Evolutionary conservation across 2,329 filamentous ascomycete genomes (phyloP).

Genomic region (Phialophora verrucosa): DNA sequence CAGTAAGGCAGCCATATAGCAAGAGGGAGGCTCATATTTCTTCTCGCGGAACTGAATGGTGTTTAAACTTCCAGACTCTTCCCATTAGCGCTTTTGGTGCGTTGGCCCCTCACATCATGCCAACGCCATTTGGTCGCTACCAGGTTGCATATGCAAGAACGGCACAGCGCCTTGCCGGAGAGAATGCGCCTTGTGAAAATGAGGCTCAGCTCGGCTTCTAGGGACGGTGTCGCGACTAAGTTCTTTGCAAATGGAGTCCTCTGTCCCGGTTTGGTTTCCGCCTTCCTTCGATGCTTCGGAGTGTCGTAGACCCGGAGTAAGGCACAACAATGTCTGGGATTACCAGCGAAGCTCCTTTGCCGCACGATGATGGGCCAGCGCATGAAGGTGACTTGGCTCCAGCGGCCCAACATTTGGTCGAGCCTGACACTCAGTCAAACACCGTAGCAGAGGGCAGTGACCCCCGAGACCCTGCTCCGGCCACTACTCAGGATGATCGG

Average conservation of each 20-base stretch:
- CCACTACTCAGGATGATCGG: not conserved
- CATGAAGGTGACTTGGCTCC: not conserved
- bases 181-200: conserved; percentile 1
- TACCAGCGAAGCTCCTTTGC: not conserved
- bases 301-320: not conserved
- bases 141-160: not conserved
- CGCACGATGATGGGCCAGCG: not conserved
- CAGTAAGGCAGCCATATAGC: conserved; percentile 1
- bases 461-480: not conserved
- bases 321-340: not conserved
- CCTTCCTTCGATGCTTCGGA: not conserved
- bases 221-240: not conserved
- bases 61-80: not conserved
- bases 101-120: not conserved
- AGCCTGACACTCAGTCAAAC: not conserved
- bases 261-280: not conserved
- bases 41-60: not conserved
- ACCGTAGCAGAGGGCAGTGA: not conserved
- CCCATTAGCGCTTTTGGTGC: not conserved
- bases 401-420: not conserved
- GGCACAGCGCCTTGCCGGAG: not conserved
- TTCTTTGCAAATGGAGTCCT: not conserved
- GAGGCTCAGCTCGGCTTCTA: not conserved
- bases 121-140: not conserved
- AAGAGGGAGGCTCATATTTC: not conserved